phyloP scores from a whole-genome alignment of 495 filamentous ascomycete species.

The Talaromyces adpressus region DNA sequence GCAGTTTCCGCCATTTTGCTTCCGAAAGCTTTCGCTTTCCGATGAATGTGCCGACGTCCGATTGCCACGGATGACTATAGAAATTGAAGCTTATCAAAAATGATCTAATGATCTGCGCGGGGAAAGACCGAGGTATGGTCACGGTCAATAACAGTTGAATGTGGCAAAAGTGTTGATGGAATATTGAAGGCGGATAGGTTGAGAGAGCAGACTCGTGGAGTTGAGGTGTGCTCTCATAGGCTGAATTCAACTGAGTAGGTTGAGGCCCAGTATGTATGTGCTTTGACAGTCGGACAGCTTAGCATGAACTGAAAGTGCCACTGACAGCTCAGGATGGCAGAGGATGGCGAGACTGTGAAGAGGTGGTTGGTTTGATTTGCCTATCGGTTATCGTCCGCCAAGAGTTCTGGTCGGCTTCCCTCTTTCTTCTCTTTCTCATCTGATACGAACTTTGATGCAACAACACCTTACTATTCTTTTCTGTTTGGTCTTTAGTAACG shows the following conservation, averaged over 20 bases:
- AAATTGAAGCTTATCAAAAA: not conserved
- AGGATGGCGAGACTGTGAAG: not conserved
- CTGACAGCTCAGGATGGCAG: not conserved
- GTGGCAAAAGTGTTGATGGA: not conserved
- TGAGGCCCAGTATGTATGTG: not conserved
- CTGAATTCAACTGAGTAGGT: not conserved
- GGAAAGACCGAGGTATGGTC: not conserved
- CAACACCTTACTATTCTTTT: not conserved
- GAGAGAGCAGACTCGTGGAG: not conserved
- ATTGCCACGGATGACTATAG: not conserved
- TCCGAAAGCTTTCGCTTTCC: not conserved
- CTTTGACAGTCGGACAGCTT: not conserved
- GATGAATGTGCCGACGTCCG: not conserved
- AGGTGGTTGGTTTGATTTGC: constrained; percentile 1
- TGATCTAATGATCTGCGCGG: not conserved
- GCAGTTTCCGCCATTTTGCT: constrained; percentile 6
- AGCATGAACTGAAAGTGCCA: not conserved
- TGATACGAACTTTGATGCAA: not conserved
- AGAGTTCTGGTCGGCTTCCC: not conserved
- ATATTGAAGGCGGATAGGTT: not conserved
- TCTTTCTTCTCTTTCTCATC: constrained; percentile 2
- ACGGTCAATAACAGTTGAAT: not conserved
- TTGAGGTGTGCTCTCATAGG: not conserved
- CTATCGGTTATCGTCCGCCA: not conserved
- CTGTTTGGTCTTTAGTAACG: not conserved